Evolutionary conservation across 371 early-diverging fungal genomes (phyloP).

Genomic region (Syncephalastrum monosporum): DNA sequence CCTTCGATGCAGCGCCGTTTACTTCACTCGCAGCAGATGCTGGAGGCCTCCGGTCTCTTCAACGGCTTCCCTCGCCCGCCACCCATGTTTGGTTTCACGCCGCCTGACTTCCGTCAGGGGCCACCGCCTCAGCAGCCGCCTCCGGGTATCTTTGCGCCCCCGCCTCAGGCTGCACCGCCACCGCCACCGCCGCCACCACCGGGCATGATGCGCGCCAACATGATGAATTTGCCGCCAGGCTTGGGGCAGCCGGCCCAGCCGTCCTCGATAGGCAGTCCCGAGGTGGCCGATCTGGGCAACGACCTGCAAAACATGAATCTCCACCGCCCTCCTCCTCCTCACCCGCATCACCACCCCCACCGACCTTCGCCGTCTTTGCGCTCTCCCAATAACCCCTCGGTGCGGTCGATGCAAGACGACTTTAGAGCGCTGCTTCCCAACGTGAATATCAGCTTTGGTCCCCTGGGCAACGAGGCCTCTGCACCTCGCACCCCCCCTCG

Average conservation of each 20-base stretch:
- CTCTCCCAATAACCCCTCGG: background rate
- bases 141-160: conserved; percentile 4
- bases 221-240: conserved; percentile 19
- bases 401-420: conserved; percentile 50
- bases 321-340: conserved; percentile 6
- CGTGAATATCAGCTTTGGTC: conserved; percentile 67
- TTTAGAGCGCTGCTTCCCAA: conserved; percentile 69
- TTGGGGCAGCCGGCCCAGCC: conserved; percentile 5
- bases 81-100: conserved; percentile 11
- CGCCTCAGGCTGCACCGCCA: conserved; percentile 12
- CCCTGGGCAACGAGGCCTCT: conserved; percentile 25
- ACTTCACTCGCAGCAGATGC: conserved; percentile 53
- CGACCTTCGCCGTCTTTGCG: background rate
- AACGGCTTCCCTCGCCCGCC: conserved; percentile 22
- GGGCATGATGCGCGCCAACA: conserved; percentile 27
- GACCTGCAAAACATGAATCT: conserved; percentile 10
- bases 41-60: conserved; percentile 48
- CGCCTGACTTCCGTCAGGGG: background rate
- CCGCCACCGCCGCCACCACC: conserved; percentile 24
- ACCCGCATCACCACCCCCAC: conserved; percentile 9
- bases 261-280: conserved; percentile 1
- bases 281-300: conserved; percentile 6
- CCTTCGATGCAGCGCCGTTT: conserved; percentile 41
- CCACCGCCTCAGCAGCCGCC: no score
- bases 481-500: background rate